Evolutionary conservation across 192 early-diverging fungal genomes (phyloP), one percentile per base, ranked within the genome.

Genomic region (Chytriomyces sp.): DNA sequence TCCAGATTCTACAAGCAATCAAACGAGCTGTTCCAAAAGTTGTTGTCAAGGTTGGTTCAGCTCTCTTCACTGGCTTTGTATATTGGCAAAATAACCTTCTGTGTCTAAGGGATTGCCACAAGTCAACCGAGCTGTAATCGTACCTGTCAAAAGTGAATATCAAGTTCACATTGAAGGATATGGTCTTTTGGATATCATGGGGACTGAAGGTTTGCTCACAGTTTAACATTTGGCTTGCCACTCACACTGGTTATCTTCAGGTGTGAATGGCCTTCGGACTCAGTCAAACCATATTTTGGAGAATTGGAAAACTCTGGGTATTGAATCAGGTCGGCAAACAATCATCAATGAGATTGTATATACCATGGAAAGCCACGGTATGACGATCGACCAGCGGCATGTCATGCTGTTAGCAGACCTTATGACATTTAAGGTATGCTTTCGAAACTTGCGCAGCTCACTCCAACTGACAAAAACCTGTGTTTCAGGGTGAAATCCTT

Each of bases 341-440:
- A 98, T 97, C 63, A 92, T 97, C 77, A 82, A 91, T 23, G 96
- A 99, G 86, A 94, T 99, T 75, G 77, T 89, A 72, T 82, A 87
- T 64, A 94, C 93, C 48, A 98, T 98, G 91, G 81, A 85, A 44
- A 87, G 81, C 76, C 96, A 98, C 86, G 91, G 93, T 57, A 94
- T 98, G 91, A 94, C 92, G 5, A 95, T 99, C 66, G 96, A 99
- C 83, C 89, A 87, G 53, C 92, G 98, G 24, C 98, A 99, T 79
- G 90, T 97, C 69, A 97, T 96, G 93, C 87, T 99, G 76, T 84
- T 99, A 20, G 96, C 92, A 61, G 98, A 99, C 84, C 89, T 99
- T 66, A 99, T 99, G 97, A 94, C 95, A 0, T 95, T 90, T 81
- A 98, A 98, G 90, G 90, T 86, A 69, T 70, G 46, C 77, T 7